Evolutionary conservation across 768 basidiomycete genomes (phyloP).

Genomic region (Auricularia heimuer): DNA sequence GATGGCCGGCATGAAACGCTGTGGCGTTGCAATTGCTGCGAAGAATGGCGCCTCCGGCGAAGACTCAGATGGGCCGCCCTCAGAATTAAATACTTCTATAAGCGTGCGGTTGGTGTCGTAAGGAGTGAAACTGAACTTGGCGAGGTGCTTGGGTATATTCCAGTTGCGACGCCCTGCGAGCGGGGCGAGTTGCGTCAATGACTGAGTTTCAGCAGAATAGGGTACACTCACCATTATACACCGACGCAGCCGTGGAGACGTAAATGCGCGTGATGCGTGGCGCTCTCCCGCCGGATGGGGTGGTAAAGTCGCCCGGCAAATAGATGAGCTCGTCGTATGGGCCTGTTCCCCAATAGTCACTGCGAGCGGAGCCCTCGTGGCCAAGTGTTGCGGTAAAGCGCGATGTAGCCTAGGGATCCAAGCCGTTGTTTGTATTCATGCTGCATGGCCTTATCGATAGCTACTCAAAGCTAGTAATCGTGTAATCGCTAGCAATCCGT

Average conservation of each 20-base stretch:
- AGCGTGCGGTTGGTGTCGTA: background rate
- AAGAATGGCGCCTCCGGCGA: conserved; percentile 4
- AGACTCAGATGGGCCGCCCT: too few species aligned
- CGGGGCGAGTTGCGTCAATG: background rate
- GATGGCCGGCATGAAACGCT: conserved; percentile 1
- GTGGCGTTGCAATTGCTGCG: conserved; percentile 1
- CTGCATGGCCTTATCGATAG: too few species aligned
- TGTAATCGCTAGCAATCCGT: too few species aligned
- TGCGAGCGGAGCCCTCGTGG: too few species aligned
- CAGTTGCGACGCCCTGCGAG: conserved; percentile 9
- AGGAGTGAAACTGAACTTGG: conserved; percentile 7
- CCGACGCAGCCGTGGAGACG: conserved; percentile 9
- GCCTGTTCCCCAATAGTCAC: background rate
- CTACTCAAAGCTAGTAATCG: too few species aligned
- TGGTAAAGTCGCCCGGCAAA: conserved; percentile 7
- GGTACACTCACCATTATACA: conserved; percentile 7
- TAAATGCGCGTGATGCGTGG: conserved; percentile 6
- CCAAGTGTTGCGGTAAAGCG: too few species aligned
- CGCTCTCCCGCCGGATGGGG: conserved; percentile 1
- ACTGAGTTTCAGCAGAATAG: too few species aligned
- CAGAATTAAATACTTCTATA: background rate
- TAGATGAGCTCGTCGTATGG: conserved; percentile 11
- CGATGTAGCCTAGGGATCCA: too few species aligned
- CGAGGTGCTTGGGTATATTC: conserved; percentile 10
- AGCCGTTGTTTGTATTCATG: too few species aligned